Evolutionary conservation across 805 yeast species (phyloP), one percentile per base, ranked within the genome.

Genomic region (Yueomyces sp.): DNA sequence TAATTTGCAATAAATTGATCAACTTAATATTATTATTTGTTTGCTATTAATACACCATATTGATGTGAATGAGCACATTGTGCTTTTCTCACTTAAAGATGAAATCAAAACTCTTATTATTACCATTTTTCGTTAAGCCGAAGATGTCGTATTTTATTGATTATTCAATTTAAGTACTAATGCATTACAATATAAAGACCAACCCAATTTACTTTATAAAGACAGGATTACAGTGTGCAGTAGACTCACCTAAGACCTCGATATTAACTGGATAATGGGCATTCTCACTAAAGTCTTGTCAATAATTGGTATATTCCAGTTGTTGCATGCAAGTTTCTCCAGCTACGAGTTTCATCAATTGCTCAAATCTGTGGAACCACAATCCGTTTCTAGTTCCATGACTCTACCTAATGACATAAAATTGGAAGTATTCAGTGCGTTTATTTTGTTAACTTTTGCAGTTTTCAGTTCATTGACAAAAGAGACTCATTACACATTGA

Each of bases 291-390:
- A 47, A 32, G 28, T 45, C 9, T 36, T 55, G 12, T 40, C 48
- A 11, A 12, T 37, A 2, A 33, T 54, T n/a, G 47, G 58, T 5
- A 33, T 51, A 3, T 28, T 51, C 26, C 51, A 47, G 29, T 41
- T 59, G 4, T 32, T 54, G 3, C 66, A 62, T 46, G 49, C 65
- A 5, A 65, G 58, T 1, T 59, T 56, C 42, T 59, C 64, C 7
- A 59, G 63, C 28, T 59, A 57, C 44, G 64, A 61, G 44, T 62
- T 55, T 42, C 54, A 57, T 41, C 58, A 53, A 39, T 40, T 58
- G 26, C n/a, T 52, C 31, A 53, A 47, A 37, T 36, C 47, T 4
- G n/a, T 46, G 2, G 27, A 41, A 12, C 27, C 43, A 8, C 28
- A 19, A 3, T 28, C 27, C 2, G 29, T 19, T 9, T 5, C 8